Evolutionary conservation across 2,329 filamentous ascomycete genomes (phyloP).

Genomic region (Scytalidium sp.): DNA sequence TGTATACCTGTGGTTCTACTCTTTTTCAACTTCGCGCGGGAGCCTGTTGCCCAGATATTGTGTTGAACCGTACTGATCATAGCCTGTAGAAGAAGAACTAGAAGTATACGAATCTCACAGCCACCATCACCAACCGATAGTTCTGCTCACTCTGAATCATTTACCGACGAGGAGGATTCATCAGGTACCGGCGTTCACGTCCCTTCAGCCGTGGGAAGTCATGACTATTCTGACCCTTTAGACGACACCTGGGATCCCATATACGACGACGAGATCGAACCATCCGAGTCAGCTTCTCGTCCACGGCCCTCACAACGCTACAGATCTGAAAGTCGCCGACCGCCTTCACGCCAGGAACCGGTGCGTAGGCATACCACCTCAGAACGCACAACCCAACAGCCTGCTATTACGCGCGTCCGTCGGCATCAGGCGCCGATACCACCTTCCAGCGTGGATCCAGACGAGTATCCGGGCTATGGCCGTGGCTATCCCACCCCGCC

Average conservation of each 20-base stretch:
- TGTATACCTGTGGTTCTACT: background rate
- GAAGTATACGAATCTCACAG: slow-evolving; percentile 7
- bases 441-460: slow-evolving; percentile 62
- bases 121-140: slow-evolving; percentile 16
- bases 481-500: slow-evolving; percentile 30
- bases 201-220: slow-evolving; percentile 28
- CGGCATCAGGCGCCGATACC: slow-evolving; percentile 45
- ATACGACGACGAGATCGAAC: slow-evolving; percentile 49
- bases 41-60: too few species aligned
- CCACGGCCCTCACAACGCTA: slow-evolving; percentile 20
- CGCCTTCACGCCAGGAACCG: slow-evolving; percentile 35
- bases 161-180: slow-evolving; percentile 26
- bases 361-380: slow-evolving; percentile 31
- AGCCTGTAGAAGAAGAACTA: background rate
- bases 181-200: slow-evolving; percentile 26
- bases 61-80: slow-evolving; percentile 2
- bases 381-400: slow-evolving; percentile 31
- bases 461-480: slow-evolving; percentile 56
- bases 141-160: slow-evolving; percentile 25
- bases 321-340: slow-evolving; percentile 27
- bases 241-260: slow-evolving; percentile 30
- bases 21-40: too few species aligned
- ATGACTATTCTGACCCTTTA: slow-evolving; percentile 35
- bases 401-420: slow-evolving; percentile 36
- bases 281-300: slow-evolving; percentile 56